Evolutionary conservation across 768 basidiomycete species (phyloP), one percentile per base, ranked within the genome.

Genomic region (Nidula microcarpa): DNA sequence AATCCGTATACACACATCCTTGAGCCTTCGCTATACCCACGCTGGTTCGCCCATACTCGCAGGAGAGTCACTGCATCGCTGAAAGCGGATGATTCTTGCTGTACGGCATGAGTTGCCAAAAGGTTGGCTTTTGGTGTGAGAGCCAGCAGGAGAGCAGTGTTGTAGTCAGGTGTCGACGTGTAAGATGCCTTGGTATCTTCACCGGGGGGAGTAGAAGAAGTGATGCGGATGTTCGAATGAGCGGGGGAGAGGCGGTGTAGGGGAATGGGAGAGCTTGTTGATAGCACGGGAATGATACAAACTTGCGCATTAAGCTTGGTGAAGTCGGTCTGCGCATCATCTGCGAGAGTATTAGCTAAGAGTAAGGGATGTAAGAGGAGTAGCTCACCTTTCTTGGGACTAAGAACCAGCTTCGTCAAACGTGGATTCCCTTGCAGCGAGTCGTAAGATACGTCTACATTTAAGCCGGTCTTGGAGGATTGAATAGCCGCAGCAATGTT

Each of bases 11-110:
- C 73, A 59, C 82, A 86, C 55, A 81, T 62, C 41, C 74, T 68
- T 3, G 69, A 66, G 9, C 86, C 82, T 55, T 78, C 76, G 2
- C 82, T 78, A 58, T 87, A 94, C 0, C 93, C 93, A 41, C 94
- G 77, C 60, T 94, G 89, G 48, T 86, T 84, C 1, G 91, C 91
- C 97, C 97, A 99, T 13, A 95, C 80, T 8, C 92, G 81, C 13
- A 98, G 80, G 1, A 98, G 75, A 0, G 87, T 76, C 7, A 93
- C 65, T 0, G 91, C 91, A 49, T 94, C 87, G 1, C 69, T 66
- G 65, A 91, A 94, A 0, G 85, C 77, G 0, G 87, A 77, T 8
- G 81, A 69, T 9, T 79, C 71, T 41, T 87, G 73, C 45, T 81
- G 77, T 33, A 82, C 58, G 47, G 74, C 62, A 61, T 87, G 80